Base-by-base conservation (phyloP, 2,329 filamentous ascomycete genomes). In the Colletotrichum sp. region DNA sequence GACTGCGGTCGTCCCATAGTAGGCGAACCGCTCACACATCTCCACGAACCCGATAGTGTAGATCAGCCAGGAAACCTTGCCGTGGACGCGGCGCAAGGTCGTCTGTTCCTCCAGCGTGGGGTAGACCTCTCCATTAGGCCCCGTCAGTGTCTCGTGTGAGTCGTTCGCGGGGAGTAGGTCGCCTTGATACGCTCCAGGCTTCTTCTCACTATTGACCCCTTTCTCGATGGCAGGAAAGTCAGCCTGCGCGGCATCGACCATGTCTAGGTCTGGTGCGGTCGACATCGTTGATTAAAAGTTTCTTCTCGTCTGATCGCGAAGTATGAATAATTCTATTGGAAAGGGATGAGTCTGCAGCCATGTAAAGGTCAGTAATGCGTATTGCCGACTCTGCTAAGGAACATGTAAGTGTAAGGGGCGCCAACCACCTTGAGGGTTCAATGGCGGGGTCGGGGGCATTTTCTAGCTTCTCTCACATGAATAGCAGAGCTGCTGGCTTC, bases 21-120 rank as follows among this genome's bases (percentile, higher is more conserved):
- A 93, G 7, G 90, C 90, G 80, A 93, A 93, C 22, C 91, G 88
- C 82, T 93, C 92, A 83, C 90, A 92, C 63, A 93, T 82, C 83
- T 94, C 92, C 62, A 93, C 89, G 79, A 93, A 91, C 3, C 90
- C 91, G 70, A 94, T 87, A 8, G 89, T 92, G 81, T 89, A 92
- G 5, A 89, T 86, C 11, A 86, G 85, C 87, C 87, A 91, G 11
- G 88, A 89, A 22, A 93, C 87, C 77, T 85, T 86, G 67, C 88
- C 90, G 44, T 89, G 87, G 12, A 92, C 86, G 77, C 90, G 89
- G 44, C 87, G 87, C 7, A 92, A 83, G 6, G 88, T 89, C 4
- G 78, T 78, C n/a, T 90, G 79, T 59, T 92, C 90, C 77, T 91
- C 87, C n/a, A 87, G 85, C 1, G 90, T 91, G 2, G 90, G 90